These are phyloP conservation scores for Taxillus chinensis DNA, from an alignment of 164 flowering plant genomes.

Conservation along the genomic window DNA sequence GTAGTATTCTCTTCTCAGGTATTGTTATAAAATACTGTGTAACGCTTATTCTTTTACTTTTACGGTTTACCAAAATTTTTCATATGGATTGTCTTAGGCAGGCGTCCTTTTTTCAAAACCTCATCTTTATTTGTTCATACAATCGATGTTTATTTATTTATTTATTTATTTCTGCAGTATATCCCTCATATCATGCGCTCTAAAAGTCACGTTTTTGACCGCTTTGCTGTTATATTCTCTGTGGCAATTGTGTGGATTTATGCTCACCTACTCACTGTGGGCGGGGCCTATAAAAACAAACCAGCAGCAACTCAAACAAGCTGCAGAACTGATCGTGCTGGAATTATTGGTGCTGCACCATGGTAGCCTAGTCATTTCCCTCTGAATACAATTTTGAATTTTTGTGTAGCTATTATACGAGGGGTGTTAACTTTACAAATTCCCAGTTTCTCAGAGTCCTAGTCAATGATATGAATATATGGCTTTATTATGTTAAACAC, in stretches of 20 bases:
- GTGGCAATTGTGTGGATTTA: conserved; percentile 83
- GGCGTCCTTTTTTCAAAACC: neutral
- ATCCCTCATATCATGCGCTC: conserved; percentile 53
- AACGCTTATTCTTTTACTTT: too few relatives aligned
- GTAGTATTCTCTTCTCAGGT: conserved; percentile 78
- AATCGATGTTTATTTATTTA: neutral
- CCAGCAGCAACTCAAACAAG: conserved; percentile 49
- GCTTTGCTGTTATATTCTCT: conserved; percentile 83
- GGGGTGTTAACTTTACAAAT: too few relatives aligned
- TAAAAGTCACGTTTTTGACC: conserved; percentile 47
- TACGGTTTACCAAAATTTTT: too few relatives aligned
- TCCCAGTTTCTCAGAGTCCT: too few relatives aligned
- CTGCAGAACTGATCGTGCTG: conserved; percentile 88
- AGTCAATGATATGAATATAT: too few relatives aligned
- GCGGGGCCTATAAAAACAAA: conserved; percentile 71
- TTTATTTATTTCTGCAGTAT: conserved; percentile 43
- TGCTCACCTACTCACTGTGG: conserved; percentile 91
- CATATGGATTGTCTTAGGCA: neutral
- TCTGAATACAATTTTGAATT: neutral
- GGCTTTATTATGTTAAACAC: too few relatives aligned
- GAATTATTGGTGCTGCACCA: conserved; percentile 74
- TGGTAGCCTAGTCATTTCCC: conserved; percentile 38
- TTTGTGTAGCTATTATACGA: neutral
- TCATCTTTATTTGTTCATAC: too few relatives aligned
- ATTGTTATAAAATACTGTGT: neutral